Percentiles rank a stretch among this genome's conserved stretches.
phyloP scores from a whole-genome alignment of 305 asterid species.

The Solanum hybrid region DNA sequence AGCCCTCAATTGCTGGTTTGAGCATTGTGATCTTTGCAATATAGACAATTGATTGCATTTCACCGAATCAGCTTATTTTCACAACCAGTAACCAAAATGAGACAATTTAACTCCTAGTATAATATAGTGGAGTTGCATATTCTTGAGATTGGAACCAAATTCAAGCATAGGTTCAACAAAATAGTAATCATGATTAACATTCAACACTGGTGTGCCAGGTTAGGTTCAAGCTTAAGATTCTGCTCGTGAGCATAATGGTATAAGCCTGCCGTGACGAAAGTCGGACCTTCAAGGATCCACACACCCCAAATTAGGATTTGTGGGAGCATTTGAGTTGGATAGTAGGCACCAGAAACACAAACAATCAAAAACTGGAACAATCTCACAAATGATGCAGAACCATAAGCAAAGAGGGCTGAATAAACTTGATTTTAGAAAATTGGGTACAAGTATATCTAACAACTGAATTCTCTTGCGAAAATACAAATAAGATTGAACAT shows the following conservation, averaged over 20 bases:
- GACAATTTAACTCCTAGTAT: neutral
- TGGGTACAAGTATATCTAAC: constrained; percentile 3
- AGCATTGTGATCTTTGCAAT: neutral
- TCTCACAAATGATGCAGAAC: neutral
- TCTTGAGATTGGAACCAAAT: neutral
- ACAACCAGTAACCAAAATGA: neutral
- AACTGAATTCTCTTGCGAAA: constrained; percentile 1
- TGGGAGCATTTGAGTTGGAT: no score
- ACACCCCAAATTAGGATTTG: no score
- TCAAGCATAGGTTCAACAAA: neutral
- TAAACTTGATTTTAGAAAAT: neutral
- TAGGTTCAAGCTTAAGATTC: neutral
- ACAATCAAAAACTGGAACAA: neutral
- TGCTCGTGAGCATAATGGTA: neutral
- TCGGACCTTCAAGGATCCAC: no score
- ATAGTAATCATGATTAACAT: neutral
- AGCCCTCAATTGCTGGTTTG: neutral
- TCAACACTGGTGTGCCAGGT: neutral
- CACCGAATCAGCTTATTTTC: neutral
- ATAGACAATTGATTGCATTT: neutral
- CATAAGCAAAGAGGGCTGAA: neutral
- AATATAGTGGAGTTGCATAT: neutral
- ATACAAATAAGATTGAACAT: neutral
- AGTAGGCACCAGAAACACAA: neutral
- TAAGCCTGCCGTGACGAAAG: neutral